These are phyloP conservation scores for Lumnitzera racemosa DNA, from an alignment of 345 rosid genomes.

Conservation along the genomic window DNA sequence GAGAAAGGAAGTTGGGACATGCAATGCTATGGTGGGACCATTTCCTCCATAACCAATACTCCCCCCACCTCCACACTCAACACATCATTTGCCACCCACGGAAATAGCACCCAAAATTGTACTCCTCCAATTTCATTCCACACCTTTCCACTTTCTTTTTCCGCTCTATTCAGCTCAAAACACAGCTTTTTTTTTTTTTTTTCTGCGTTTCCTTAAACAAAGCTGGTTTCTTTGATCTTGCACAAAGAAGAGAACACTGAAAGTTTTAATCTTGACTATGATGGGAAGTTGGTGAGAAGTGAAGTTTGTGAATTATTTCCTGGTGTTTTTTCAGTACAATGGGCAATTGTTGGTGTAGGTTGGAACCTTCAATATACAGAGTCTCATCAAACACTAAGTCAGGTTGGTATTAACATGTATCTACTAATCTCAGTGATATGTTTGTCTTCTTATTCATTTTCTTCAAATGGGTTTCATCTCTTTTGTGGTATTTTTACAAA, in stretches of 20 bases:
- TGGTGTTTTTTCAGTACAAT: conserved; percentile 23
- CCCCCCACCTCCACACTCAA: conserved; percentile 34
- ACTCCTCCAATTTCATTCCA: no score
- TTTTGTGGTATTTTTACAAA: no score
- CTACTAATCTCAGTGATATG: not conserved
- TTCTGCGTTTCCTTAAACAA: conserved; percentile 3
- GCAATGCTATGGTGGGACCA: not conserved
- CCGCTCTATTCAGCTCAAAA: conserved; percentile 2
- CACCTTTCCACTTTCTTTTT: not conserved
- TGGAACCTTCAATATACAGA: conserved; percentile 65
- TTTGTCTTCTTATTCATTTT: not conserved
- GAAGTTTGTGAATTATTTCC: conserved; percentile 8
- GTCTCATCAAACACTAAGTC: conserved; percentile 84
- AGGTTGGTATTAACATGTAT: conserved; percentile 35
- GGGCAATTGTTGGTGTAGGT: conserved; percentile 84
- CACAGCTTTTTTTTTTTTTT: not conserved
- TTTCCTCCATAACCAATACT: conserved; percentile 50
- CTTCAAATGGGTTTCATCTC: not conserved
- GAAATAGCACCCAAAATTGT: not conserved
- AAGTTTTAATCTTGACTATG: conserved; percentile 10
- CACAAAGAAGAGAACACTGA: conserved; percentile 5
- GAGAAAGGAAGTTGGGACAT: not conserved
- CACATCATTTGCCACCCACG: conserved; percentile 33
- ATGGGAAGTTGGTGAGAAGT: conserved; percentile 13
- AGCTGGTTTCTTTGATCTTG: conserved; percentile 8